A percentile compares a stretch with the other conserved stretches of the same genome.
phyloP scores from a whole-genome alignment of 768 basidiomycete species.

The Mycena alexandri region DNA sequence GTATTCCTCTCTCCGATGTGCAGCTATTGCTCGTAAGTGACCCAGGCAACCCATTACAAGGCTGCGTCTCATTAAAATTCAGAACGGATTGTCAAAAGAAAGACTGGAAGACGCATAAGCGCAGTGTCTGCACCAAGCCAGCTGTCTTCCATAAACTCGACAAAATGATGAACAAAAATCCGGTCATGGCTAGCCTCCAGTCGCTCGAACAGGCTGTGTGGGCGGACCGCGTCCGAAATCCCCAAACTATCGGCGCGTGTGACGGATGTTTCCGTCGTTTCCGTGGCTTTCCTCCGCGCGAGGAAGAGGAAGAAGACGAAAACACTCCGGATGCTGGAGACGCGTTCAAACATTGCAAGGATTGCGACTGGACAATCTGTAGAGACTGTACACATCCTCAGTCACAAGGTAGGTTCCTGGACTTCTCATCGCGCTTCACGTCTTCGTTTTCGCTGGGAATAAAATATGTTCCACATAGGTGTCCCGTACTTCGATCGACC shows the following conservation, averaged over 20 bases:
- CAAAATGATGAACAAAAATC: slow-evolving; percentile 32
- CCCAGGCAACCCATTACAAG: no score
- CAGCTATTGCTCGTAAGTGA: slow-evolving; percentile 32
- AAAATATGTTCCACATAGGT: slow-evolving; percentile 8
- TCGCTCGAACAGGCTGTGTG: slow-evolving; percentile 16
- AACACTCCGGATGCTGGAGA: slow-evolving; percentile 29
- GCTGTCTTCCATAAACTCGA: slow-evolving; percentile 34
- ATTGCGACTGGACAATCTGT: slow-evolving; percentile 32
- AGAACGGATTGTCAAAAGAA: slow-evolving; percentile 35
- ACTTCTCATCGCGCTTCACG: not conserved
- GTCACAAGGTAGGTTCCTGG: slow-evolving; percentile 18
- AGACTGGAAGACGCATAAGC: slow-evolving; percentile 41
- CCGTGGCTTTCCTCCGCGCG: slow-evolving; percentile 30
- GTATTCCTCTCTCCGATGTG: not conserved
- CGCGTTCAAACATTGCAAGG: slow-evolving; percentile 22
- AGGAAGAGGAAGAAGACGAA: slow-evolving; percentile 33
- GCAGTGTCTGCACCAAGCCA: slow-evolving; percentile 39
- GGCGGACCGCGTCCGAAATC: slow-evolving; percentile 33
- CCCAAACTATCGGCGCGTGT: slow-evolving; percentile 16
- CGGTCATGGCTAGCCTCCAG: not conserved
- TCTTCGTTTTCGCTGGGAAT: slow-evolving; percentile 1
- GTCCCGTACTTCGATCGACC: slow-evolving; percentile 29
- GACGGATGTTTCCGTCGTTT: slow-evolving; percentile 38
- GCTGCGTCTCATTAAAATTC: not conserved
- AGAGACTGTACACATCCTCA: slow-evolving; percentile 23